Evolutionary conservation across 352 stramenopile species (phyloP).

Genomic region (Globisporangium viniferum): DNA sequence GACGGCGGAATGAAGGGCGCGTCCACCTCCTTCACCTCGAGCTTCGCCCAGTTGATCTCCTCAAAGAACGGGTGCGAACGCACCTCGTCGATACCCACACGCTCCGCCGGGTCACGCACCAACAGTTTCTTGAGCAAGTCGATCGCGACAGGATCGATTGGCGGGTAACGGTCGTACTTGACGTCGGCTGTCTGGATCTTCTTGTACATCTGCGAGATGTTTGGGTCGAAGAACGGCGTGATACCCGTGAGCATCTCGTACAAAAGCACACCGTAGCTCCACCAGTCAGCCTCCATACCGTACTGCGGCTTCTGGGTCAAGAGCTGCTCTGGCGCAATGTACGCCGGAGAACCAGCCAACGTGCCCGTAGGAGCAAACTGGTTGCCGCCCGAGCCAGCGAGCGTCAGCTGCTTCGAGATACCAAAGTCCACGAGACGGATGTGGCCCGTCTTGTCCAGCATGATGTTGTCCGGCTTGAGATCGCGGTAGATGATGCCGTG

Average conservation of each 20-base stretch:
- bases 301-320: slow-evolving; percentile 84
- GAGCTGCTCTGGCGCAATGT: slow-evolving; percentile 84
- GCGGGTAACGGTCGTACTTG: slow-evolving; percentile 69
- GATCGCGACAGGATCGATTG: slow-evolving; percentile 62
- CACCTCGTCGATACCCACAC: slow-evolving; percentile 58
- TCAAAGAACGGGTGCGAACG: slow-evolving; percentile 70
- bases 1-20: slow-evolving; percentile 78
- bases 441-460: slow-evolving; percentile 85
- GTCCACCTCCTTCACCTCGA: slow-evolving; percentile 80
- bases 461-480: slow-evolving; percentile 88
- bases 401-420: slow-evolving; percentile 82
- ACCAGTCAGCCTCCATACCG: slow-evolving; percentile 88
- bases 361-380: slow-evolving; percentile 68
- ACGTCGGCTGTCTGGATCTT: slow-evolving; percentile 87
- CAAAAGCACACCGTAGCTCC: slow-evolving; percentile 87
- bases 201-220: slow-evolving; percentile 88
- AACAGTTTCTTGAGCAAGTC: slow-evolving; percentile 77
- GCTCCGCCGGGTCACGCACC: slow-evolving; percentile 66
- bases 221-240: slow-evolving; percentile 86
- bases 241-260: slow-evolving; percentile 89
- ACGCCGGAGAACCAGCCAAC: slow-evolving; percentile 76
- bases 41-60: slow-evolving; percentile 60
- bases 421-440: slow-evolving; percentile 89
- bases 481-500: slow-evolving; percentile 88
- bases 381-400: slow-evolving; percentile 22